These are phyloP conservation scores for Chaetoceros tenuissimus DNA, from an alignment of 108 stramenopile genomes.

Conservation along the genomic window DNA sequence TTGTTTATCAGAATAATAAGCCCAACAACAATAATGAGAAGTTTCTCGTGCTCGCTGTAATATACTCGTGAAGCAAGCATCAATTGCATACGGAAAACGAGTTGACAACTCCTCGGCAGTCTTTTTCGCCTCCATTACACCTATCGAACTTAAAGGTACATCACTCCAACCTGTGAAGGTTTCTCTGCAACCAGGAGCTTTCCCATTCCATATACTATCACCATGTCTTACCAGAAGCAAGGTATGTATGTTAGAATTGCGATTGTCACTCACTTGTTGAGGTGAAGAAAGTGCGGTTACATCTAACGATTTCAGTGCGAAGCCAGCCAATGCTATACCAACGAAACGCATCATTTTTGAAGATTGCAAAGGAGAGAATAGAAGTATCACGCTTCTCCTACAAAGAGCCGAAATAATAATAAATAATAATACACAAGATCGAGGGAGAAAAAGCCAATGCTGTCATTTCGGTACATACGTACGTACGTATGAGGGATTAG, in stretches of 20 bases:
- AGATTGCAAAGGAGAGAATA: no score
- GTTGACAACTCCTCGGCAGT: constrained; percentile 26
- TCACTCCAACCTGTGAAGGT: constrained; percentile 70
- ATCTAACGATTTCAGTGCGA: no score
- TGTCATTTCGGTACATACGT: no score
- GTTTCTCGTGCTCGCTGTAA: constrained; percentile 42
- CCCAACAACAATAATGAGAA: constrained; percentile 47
- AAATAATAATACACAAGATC: no score
- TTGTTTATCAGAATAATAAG: constrained; percentile 12
- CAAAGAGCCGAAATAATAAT: no score
- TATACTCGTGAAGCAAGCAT: constrained; percentile 45
- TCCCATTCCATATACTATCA: constrained; percentile 55
- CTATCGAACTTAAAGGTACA: constrained; percentile 38
- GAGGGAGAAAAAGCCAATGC: no score
- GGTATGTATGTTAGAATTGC: constrained; percentile 33
- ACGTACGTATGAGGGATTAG: no score
- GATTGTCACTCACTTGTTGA: no score
- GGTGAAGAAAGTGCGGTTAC: no score
- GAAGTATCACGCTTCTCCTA: no score
- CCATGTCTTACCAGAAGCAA: constrained; percentile 55
- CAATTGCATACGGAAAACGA: constrained; percentile 23
- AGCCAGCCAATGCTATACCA: no score
- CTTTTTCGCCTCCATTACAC: constrained; percentile 32
- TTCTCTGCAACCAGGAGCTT: constrained; percentile 39
- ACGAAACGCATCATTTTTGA: no score